A percentile compares a stretch with the other conserved stretches of the same genome.
These are phyloP conservation scores for Myriosclerotinia scirpicola DNA, from an alignment of 2,329 filamentous ascomycete genomes.

Conservation along the genomic window DNA sequence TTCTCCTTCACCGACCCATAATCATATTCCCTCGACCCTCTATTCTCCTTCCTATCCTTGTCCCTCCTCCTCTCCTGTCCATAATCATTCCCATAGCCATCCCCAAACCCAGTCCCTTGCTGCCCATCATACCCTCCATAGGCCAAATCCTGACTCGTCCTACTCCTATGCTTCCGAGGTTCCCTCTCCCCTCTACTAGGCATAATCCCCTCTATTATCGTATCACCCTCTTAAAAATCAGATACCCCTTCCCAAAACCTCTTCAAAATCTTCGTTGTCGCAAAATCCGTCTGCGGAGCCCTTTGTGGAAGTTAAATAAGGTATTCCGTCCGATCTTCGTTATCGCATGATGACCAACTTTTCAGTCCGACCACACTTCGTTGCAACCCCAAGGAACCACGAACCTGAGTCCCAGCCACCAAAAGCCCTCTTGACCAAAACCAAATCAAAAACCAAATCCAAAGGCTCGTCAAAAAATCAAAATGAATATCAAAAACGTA, in stretches of 20 bases:
- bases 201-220: constrained; percentile 13
- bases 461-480: too few relatives aligned
- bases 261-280: not conserved
- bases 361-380: not conserved
- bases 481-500: too few relatives aligned
- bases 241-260: not conserved
- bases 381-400: not conserved
- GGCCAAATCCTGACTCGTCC: constrained; percentile 17
- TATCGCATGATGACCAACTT: constrained; percentile 17
- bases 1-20: constrained; percentile 13
- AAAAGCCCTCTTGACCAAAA: not conserved
- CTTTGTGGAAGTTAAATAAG: not conserved
- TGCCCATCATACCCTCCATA: constrained; percentile 6
- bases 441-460: not conserved
- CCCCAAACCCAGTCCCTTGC: not conserved
- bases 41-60: constrained; percentile 11
- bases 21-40: constrained; percentile 14
- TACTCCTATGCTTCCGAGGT: constrained; percentile 14
- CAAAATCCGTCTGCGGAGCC: not conserved
- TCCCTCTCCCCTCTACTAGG: constrained; percentile 14
- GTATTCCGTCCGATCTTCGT: not conserved
- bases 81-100: constrained; percentile 4
- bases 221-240: not conserved
- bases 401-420: not conserved
- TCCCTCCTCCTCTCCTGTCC: not conserved